Base-by-base conservation (phyloP, 2,329 filamentous ascomycete genomes). In the Aschersonia sp. region DNA sequence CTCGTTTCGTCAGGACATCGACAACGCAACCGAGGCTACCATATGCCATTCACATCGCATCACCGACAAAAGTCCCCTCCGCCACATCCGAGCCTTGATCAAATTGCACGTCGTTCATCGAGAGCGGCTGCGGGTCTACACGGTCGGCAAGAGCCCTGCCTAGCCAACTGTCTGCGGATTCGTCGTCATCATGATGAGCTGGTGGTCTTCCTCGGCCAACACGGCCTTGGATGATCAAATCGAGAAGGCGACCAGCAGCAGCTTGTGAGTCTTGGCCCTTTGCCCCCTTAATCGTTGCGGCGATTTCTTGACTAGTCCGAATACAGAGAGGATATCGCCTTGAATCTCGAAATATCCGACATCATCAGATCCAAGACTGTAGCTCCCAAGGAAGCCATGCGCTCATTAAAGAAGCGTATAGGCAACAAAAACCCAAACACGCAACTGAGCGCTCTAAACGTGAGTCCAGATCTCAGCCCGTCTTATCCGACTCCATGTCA, bases 291-390 rank as follows among this genome's bases (percentile, higher is more conserved):
- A 6, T 38, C 32, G 32, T 20, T 20, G 20, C 2, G 20, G 20
- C 6, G 32, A 38, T 6, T 6, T 38, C 6, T 44, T 30, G n/a
- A 43, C 6, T 35, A 40, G n/a, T 38, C 31, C 31, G 40, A 5
- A 9, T 42, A 7, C 45, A 94, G 88, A 56, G 89, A 98, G 69
- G 91, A 98, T 61, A 97, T 98, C 64, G 85, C 92, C 41, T 79
- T 96, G 56, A 97, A 97, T 64, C 82, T 98, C 60, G 92, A 98
- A 68, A 97, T 98, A 58, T 96, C 91, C 65, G 92, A 98, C 70
- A 74, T 94, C 57, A 96, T 98, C 65, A 81, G 92, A 58, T 97
- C 89, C 60, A 97, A 97, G 72, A 94, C 89, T 20, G 91, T 98
- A 46, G 89, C 89, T 65, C 91, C 92, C 47, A 96, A 91, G 67